These are phyloP conservation scores for Aspergillus sclerotiicarbonarius DNA, from an alignment of 495 filamentous ascomycete species.

Conservation along the genomic window DNA sequence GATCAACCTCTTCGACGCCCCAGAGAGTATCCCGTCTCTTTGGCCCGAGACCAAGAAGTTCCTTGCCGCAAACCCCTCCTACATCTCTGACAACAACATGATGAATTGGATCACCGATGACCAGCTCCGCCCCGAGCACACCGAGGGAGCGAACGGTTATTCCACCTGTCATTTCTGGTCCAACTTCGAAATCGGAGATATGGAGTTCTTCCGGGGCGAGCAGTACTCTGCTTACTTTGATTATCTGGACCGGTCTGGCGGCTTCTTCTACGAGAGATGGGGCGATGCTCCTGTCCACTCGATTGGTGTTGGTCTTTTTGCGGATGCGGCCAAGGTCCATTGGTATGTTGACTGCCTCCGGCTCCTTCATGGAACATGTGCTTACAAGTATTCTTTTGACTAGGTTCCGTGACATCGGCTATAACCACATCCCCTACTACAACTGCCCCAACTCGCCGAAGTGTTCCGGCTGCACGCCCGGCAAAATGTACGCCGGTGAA, in stretches of 20 bases:
- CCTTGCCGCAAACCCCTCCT: slow-evolving; percentile 77
- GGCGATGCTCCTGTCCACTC: slow-evolving; percentile 98
- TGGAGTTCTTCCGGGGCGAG: slow-evolving; percentile 91
- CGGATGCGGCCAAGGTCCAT: slow-evolving; percentile 85
- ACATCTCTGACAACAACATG: slow-evolving; percentile 80
- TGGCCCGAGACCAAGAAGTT: slow-evolving; percentile 96
- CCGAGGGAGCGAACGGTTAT: slow-evolving; percentile 79
- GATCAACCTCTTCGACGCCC: slow-evolving; percentile 93
- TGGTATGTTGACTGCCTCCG: slow-evolving; percentile 62
- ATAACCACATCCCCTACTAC: slow-evolving; percentile 97
- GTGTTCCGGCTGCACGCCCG: slow-evolving; percentile 83
- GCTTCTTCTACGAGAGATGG: slow-evolving; percentile 99
- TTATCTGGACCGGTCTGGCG: slow-evolving; percentile 88
- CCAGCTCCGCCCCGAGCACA: slow-evolving; percentile 73
- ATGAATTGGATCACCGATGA: slow-evolving; percentile 83
- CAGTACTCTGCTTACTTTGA: slow-evolving; percentile 95
- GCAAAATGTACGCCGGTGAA: slow-evolving; percentile 84
- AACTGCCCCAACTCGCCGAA: slow-evolving; percentile 97
- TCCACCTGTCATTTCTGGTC: slow-evolving; percentile 99
- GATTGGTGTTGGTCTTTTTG: slow-evolving; percentile 91
- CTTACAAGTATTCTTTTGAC: slow-evolving; percentile 14
- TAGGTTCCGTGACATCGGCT: slow-evolving; percentile 99
- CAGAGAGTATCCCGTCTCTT: slow-evolving; percentile 78
- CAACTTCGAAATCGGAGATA: slow-evolving; percentile 97
- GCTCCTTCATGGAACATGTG: neutral